These are phyloP conservation scores for Penicillium sp. DNA, from an alignment of 2,329 filamentous ascomycete genomes.

Conservation along the genomic window DNA sequence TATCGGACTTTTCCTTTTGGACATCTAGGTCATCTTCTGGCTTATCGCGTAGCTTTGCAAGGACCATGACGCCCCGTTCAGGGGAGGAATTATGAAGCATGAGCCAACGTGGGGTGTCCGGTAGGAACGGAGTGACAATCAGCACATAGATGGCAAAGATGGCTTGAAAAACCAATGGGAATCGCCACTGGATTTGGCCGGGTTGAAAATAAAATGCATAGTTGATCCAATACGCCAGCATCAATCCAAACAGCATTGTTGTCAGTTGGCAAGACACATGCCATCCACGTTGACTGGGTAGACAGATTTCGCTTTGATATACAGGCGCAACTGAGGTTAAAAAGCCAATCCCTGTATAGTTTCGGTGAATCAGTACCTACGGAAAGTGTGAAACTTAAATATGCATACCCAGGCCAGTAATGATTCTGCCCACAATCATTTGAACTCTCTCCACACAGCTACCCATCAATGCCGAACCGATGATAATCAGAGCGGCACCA, in stretches of 20 bases:
- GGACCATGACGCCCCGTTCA: conserved; percentile 12
- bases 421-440: conserved; percentile 28
- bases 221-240: conserved; percentile 23
- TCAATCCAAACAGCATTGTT: conserved; percentile 25
- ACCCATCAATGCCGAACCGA: conserved; percentile 27
- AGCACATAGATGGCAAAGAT: conserved; percentile 22
- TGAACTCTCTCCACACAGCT: conserved; percentile 13
- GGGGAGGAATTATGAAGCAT: conserved; percentile 18
- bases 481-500: conserved; percentile 21
- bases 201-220: conserved; percentile 29
- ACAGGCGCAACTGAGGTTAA: conserved; percentile 29
- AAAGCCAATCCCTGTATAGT: conserved; percentile 18
- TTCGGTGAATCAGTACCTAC: neutral
- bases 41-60: conserved; percentile 20
- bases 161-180: conserved; percentile 16
- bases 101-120: conserved; percentile 29
- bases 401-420: conserved; percentile 26
- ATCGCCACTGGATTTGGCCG: conserved; percentile 28
- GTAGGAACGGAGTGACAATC: conserved; percentile 15
- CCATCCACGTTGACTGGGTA: conserved; percentile 28
- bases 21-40: conserved; percentile 14
- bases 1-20: conserved; percentile 10
- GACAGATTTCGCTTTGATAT: conserved; percentile 30
- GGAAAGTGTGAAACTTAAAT: neutral
- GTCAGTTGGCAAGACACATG: conserved; percentile 27